Evolutionary conservation across 2,329 filamentous ascomycete species (phyloP), one percentile per base, ranked within the genome.

Genomic region (Colletotrichum sidae): DNA sequence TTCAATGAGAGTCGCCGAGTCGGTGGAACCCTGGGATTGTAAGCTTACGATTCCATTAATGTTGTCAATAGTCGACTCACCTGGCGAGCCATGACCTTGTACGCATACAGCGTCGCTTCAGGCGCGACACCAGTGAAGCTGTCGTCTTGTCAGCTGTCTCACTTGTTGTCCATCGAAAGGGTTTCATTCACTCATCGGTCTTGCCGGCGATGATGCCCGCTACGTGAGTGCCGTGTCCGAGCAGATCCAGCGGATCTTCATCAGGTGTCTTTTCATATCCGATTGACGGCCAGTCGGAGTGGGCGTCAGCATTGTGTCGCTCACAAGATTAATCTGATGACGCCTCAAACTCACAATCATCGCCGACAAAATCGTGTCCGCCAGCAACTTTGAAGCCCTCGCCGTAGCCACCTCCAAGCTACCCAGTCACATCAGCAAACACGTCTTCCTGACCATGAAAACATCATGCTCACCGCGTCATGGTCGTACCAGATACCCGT

Each of bases 401-500:
- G 1, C 65, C 65, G 38, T 65, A 65, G 9, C 67, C 67, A 6
- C 49, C 37, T 7, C 67, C 67, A 2, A 69, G 56, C 67, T 69
- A 7, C 2, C 4, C 17, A 44, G 17, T 5, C 9, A 7, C 6
- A 11, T 39, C 6, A 52, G 17, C 8, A 12, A n/a, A 8, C 9
- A 34, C 8, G 15, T n/a, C 2, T 42, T 3, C 9, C 10, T 38
- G 4, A 13, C 4, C 25, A 17, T 17, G 8, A 2, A 10, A 6
- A 10, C 15, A 4, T 17, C 7, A 17, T 46, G 6, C 68, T 47
- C 70, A 79, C 77, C 34, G 78, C 75, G 57, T 72, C 68, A 54
- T 81, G 79, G 2, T 73, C 75, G 55, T 81, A 81, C 58, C 79
- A 77, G 13, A 81, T 71, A 0, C 79, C 79, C 1, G 77, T 79